Base-by-base conservation (phyloP, 2,329 filamentous ascomycete genomes). In the Phaeomoniella chlamydospora region DNA sequence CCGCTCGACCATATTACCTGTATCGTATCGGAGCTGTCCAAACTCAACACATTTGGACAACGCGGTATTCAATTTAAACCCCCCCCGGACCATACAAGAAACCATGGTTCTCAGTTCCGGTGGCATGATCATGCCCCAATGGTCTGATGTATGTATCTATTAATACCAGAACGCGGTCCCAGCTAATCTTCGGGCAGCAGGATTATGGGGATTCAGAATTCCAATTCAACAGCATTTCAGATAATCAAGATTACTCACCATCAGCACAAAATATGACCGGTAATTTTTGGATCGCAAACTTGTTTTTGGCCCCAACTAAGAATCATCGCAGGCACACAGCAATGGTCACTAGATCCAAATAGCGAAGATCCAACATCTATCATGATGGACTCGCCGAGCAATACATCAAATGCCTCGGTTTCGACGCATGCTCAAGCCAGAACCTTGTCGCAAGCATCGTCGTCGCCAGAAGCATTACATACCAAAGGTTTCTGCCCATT, bases 401-500 rank as follows among this genome's bases (percentile, higher is more conserved):
- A n/a, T 26, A n/a, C 22, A 9, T 26, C 22, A 6, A 26, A 26
- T 26, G 22, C 22, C 6, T 26, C 22, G n/a, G 22, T 26, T 6
- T 26, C 22, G 6, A n/a, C n/a, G n/a, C n/a, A n/a, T n/a, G n/a
- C n/a, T n/a, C 9, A n/a, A 9, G n/a, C n/a, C 22, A 6, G 22
- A 6, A 26, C 22, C 6, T 6, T n/a, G 22, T 26, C 22, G n/a
- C 6, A 6, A 26, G n/a, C 22, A 9, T 6, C 22, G n/a, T 26
- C 22, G 9, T 26, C 22, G n/a, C 22, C 22, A 6, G 22, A 6
- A 6, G 22, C 6, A n/a, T 26, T 26, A n/a, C 6, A 26, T 6
- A 26, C 6, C 22, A 26, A 26, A n/a, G 22, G 22, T n/a, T 26
- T 47, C 11, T 48, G 45, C 26, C 45, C 45, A 5, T 35, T 45